These are phyloP conservation scores for Chlamydomonas sp. DNA, from an alignment of 139 green algal genomes.

Conservation along the genomic window DNA sequence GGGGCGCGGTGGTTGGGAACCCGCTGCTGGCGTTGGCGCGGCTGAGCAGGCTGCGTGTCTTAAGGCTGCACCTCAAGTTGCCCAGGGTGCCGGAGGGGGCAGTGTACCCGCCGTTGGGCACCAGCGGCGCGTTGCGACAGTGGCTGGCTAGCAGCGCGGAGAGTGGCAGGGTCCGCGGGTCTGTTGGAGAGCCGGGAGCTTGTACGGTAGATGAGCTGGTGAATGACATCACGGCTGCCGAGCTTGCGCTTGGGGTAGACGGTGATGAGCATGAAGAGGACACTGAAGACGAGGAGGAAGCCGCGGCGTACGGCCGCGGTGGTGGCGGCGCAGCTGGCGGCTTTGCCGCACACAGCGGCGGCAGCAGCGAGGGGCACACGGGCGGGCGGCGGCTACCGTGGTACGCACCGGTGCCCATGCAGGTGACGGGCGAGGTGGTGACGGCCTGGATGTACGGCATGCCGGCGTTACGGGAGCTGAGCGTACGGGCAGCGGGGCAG, in stretches of 20 bases:
- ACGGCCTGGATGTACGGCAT: conserved; percentile 8
- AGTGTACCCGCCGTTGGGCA: no score
- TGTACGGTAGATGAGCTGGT: no score
- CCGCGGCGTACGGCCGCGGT: not conserved
- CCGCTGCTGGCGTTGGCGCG: not conserved
- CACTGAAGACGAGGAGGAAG: not conserved
- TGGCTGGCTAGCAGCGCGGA: no score
- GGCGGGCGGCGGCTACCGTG: no score
- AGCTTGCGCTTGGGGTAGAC: no score
- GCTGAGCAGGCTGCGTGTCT: not conserved
- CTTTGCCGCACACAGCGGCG: not conserved
- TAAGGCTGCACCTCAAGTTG: not conserved
- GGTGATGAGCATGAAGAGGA: no score
- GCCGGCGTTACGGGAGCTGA: not conserved
- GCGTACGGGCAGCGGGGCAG: not conserved
- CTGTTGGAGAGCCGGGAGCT: no score
- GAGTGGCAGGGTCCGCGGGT: no score
- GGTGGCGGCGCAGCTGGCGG: not conserved
- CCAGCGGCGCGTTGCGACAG: no score
- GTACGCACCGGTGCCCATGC: not conserved
- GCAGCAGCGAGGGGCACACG: no score
- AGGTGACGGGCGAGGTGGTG: conserved; percentile 7
- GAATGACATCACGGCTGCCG: no score
- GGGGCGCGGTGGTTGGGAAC: not conserved
- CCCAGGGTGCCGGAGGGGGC: no score